phyloP scores from a whole-genome alignment of 805 yeast genomes.

The Wickerhamomyces sydowiorum region DNA sequence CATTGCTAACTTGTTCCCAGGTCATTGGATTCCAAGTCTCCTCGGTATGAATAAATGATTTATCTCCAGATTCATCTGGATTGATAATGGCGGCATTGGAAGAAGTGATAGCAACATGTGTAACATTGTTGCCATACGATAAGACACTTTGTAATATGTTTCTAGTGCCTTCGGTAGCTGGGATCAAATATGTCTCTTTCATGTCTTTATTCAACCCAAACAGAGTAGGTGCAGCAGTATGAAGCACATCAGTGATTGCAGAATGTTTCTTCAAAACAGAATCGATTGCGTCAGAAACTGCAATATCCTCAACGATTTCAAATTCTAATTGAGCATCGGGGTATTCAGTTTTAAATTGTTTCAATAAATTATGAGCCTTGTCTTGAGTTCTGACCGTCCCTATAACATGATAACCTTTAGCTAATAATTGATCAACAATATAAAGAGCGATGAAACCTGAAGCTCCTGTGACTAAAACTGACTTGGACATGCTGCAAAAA shows the following conservation, averaged over 20 bases:
- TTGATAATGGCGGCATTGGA: constrained; percentile 38
- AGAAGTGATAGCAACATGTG: constrained; percentile 43
- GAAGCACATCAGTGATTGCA: constrained; percentile 46
- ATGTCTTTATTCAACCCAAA: constrained; percentile 31
- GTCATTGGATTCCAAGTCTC: constrained; percentile 44
- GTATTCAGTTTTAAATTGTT: constrained; percentile 15
- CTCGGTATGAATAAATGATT: constrained; percentile 30
- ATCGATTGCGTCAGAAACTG: constrained; percentile 34
- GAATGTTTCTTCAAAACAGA: constrained; percentile 36
- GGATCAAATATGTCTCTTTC: constrained; percentile 41
- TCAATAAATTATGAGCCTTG: constrained; percentile 24
- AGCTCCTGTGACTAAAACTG: constrained; percentile 39
- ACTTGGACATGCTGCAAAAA: no score
- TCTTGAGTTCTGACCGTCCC: constrained; percentile 36
- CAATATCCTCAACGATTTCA: constrained; percentile 40
- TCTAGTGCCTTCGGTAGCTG: constrained; percentile 48
- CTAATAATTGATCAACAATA: constrained; percentile 29
- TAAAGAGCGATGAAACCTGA: constrained; percentile 41
- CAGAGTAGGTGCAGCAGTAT: constrained; percentile 54
- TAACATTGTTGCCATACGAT: constrained; percentile 30
- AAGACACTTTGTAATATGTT: constrained; percentile 41
- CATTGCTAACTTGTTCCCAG: constrained; percentile 32
- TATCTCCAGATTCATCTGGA: constrained; percentile 25
- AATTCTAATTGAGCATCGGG: constrained; percentile 28
- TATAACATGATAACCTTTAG: constrained; percentile 31